phyloP scores from a whole-genome alignment of 768 basidiomycete genomes.

The Suillus paluster region DNA sequence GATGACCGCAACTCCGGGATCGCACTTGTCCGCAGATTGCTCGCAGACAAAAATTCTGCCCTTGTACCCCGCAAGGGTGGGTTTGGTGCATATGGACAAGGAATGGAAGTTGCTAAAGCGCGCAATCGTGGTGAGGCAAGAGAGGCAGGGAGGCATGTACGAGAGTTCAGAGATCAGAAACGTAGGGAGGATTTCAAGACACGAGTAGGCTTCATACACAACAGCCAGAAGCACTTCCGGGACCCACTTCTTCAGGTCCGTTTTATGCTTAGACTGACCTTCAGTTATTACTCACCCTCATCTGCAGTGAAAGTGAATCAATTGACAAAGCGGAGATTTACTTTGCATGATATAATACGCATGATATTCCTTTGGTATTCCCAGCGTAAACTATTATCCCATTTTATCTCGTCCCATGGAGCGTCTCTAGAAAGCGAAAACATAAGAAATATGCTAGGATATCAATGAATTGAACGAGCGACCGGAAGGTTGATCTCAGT shows the following conservation, averaged over 20 bases:
- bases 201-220: slow-evolving; percentile 76
- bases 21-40: slow-evolving; percentile 73
- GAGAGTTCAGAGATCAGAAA: slow-evolving; percentile 82
- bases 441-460: slow-evolving; percentile 26
- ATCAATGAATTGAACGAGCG: slow-evolving; percentile 36
- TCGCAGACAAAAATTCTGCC: slow-evolving; percentile 83
- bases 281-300: slow-evolving; percentile 11
- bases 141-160: slow-evolving; percentile 86
- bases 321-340: background rate
- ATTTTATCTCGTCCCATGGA: background rate
- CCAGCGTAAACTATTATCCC: background rate
- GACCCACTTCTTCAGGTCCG: slow-evolving; percentile 68
- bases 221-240: slow-evolving; percentile 87
- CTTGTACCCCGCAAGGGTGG: slow-evolving; percentile 86
- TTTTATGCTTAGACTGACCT: background rate
- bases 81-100: slow-evolving; percentile 83
- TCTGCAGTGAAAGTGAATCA: slow-evolving; percentile 23
- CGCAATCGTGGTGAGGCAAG: slow-evolving; percentile 94
- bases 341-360: slow-evolving; percentile 7
- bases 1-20: slow-evolving; percentile 75
- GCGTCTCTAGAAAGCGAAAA: slow-evolving; percentile 15
- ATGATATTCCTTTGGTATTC: slow-evolving; percentile 3
- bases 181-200: slow-evolving; percentile 85
- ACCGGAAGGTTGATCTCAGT: slow-evolving; percentile 42
- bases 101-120: slow-evolving; percentile 84